Conservation (phyloP, 192 early-diverging fungal genomes). For the Phycomyces blakesleeanus region DNA sequence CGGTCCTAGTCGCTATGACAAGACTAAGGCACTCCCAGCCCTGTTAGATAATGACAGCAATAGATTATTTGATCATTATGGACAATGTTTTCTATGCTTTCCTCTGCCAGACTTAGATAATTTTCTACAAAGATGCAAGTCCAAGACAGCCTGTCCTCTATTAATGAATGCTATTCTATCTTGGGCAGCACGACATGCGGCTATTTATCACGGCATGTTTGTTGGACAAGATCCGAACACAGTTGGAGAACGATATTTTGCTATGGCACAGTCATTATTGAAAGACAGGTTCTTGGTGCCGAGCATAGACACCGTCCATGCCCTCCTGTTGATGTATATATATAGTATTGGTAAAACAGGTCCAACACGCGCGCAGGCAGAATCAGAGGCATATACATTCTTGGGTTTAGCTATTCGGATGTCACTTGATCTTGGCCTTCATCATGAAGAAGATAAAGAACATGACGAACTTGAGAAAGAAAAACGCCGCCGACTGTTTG, state of each 20-base stretch:
- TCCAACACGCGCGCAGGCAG: slow-evolving; percentile 8
- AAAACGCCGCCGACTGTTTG: slow-evolving; percentile 20
- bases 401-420: slow-evolving; percentile 35
- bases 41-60: slow-evolving; percentile 2
- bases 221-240: slow-evolving; percentile 32
- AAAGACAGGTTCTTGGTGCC: slow-evolving; percentile 20
- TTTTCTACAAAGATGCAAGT: slow-evolving; percentile 18
- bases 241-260: slow-evolving; percentile 33
- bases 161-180: slow-evolving; percentile 29
- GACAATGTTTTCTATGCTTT: slow-evolving; percentile 30
- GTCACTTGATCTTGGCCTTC: slow-evolving; percentile 30
- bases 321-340: slow-evolving; percentile 32
- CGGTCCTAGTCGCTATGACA: slow-evolving; percentile 6
- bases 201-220: slow-evolving; percentile 35
- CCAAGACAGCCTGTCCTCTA: slow-evolving; percentile 14
- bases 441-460: slow-evolving; percentile 15
- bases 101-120: slow-evolving; percentile 15
- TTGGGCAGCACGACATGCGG: slow-evolving; percentile 36
- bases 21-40: neutral
- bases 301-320: slow-evolving; percentile 27
- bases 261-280: slow-evolving; percentile 19
- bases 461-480: slow-evolving; percentile 15
- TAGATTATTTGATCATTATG: slow-evolving; percentile 23
- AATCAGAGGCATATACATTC: slow-evolving; percentile 29
- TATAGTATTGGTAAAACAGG: slow-evolving; percentile 35